Evolutionary conservation across 2,329 filamentous ascomycete genomes (phyloP).

Genomic region (Zasmidium citrigriseum): DNA sequence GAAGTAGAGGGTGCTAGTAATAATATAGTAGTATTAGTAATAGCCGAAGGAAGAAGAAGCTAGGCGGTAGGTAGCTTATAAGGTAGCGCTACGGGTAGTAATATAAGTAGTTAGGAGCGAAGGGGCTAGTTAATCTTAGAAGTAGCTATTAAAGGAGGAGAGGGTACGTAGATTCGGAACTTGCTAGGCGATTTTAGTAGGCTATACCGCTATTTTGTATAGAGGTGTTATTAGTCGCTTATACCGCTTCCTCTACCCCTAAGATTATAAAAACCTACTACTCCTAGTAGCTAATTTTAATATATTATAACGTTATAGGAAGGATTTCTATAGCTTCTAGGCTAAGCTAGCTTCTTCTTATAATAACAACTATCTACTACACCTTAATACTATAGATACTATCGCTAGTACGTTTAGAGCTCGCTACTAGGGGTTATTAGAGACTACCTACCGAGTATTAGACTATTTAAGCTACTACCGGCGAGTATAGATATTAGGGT

Average conservation of each 20-base stretch:
- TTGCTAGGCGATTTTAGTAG: background rate
- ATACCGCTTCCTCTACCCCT: background rate
- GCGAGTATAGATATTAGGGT: no score
- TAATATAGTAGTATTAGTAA: background rate
- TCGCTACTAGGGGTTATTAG: background rate
- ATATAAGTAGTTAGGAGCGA: background rate
- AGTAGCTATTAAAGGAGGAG: background rate
- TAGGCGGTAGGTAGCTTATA: background rate
- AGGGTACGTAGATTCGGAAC: background rate
- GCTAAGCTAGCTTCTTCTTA: background rate
- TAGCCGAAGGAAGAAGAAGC: background rate
- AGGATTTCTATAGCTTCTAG: background rate
- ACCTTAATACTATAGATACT: background rate
- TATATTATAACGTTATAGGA: no score
- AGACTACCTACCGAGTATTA: no score
- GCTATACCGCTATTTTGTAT: constrained; percentile 4
- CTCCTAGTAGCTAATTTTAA: background rate
- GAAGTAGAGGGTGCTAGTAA: background rate
- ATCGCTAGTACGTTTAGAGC: background rate
- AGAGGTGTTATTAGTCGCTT: background rate
- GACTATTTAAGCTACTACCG: no score
- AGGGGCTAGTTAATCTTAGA: background rate
- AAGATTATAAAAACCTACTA: background rate
- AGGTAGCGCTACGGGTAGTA: background rate
- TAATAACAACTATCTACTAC: background rate